These are phyloP conservation scores for Metschnikowia continentalis DNA, from an alignment of 805 yeast genomes.

Conservation along the genomic window DNA sequence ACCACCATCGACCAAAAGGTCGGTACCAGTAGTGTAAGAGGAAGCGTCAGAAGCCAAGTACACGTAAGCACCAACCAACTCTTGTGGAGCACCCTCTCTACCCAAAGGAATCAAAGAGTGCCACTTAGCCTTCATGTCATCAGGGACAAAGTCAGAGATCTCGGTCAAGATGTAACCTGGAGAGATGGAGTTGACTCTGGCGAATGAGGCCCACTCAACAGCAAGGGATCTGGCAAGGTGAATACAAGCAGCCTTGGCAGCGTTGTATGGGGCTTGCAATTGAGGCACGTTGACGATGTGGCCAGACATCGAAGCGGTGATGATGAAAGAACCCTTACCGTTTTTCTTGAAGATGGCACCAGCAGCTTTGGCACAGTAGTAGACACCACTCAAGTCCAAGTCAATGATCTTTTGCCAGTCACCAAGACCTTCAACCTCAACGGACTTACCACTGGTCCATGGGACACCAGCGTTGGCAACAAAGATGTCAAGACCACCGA, in stretches of 20 bases:
- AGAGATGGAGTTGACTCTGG: constrained; percentile 39
- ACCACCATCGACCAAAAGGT: constrained; percentile 46
- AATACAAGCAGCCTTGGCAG: constrained; percentile 43
- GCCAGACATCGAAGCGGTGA: constrained; percentile 47
- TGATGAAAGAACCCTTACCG: constrained; percentile 40
- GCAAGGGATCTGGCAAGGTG: constrained; percentile 43
- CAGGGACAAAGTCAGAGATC: constrained; percentile 33
- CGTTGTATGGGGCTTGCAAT: constrained; percentile 44
- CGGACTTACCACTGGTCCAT: constrained; percentile 50
- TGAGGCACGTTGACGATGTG: constrained; percentile 45
- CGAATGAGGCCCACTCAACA: constrained; percentile 47
- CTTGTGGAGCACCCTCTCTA: constrained; percentile 42
- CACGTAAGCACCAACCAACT: constrained; percentile 44
- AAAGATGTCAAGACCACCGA: constrained; percentile 76
- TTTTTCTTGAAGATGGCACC: constrained; percentile 38
- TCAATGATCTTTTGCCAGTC: constrained; percentile 35
- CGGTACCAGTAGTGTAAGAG: constrained; percentile 43
- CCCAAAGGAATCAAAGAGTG: constrained; percentile 41
- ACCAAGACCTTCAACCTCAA: constrained; percentile 34
- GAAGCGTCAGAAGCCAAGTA: constrained; percentile 44
- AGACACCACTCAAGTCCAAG: constrained; percentile 40
- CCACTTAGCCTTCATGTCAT: constrained; percentile 34
- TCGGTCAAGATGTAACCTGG: constrained; percentile 44
- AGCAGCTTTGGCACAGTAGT: constrained; percentile 40
- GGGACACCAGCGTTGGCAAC: constrained; percentile 93